Base-by-base conservation (phyloP, 371 early-diverging fungal species). In the Dinochytrium kinnereticum region DNA sequence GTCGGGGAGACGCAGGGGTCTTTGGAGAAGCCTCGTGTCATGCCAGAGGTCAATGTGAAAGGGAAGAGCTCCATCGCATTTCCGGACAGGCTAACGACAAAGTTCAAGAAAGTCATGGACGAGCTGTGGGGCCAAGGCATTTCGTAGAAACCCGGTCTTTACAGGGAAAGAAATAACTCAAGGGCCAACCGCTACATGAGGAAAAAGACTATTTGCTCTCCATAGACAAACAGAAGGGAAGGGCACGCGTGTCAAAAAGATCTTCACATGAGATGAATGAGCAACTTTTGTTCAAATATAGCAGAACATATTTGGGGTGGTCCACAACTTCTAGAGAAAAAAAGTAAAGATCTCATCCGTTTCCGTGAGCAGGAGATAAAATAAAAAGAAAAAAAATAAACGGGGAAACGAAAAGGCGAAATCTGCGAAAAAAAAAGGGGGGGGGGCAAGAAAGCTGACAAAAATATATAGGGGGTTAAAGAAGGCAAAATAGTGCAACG, bases 1-100 rank as follows among this genome's bases (percentile, higher is more conserved):
- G 49, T 21, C 49, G 24, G 49, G 68, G 38, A 2, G 15, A 49
- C 15, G 13, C 2, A 49, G n/a, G 68, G 68, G 17, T 15, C 7
- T 5, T 5, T 21, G 15, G 39, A 28, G 15, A 53, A 53, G 15
- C 36, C 34, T 15, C 36, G 55, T 13, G 37, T 57, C 1, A 76
- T 76, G 77, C 77, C 77, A 7, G 73, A 64, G 59, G 77, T 76
- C 34, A 76, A 76, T 31, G 53, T 51, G 33, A 55, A 64, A n/a
- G 77, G 77, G 21, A 72, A 69, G 49, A 69, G 69, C 31, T 73
- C 73, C 24, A 73, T 76, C 13, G 77, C 77, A 15, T 76, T 76
- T 59, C 77, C 77, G n/a, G 73, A 73, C 57, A 34, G n/a, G n/a
- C 40, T 76, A 1, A 70, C 61, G 70, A 26, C 72, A 28, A 71